Evolutionary conservation across 352 stramenopile species (phyloP).

Genomic region (Pythium guiyangense): DNA sequence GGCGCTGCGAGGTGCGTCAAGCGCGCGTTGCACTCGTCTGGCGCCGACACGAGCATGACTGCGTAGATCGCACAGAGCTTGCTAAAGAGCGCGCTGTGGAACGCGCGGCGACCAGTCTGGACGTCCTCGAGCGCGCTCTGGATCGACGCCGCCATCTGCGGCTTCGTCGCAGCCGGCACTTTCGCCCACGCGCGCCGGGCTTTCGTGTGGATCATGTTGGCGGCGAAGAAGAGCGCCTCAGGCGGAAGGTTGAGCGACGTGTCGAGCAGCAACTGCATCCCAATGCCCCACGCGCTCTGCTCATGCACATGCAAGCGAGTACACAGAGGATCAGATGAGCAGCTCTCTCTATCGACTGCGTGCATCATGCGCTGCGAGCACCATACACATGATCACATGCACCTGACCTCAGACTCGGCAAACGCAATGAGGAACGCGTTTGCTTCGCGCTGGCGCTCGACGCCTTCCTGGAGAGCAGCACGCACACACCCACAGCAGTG

Average conservation of each 20-base stretch:
- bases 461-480: slow-evolving; percentile 44
- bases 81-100: slow-evolving; percentile 33
- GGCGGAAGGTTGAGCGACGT: slow-evolving; percentile 32
- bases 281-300: slow-evolving; percentile 42
- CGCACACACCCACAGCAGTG: not conserved
- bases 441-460: slow-evolving; percentile 51
- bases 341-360: too few species aligned
- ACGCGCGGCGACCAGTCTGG: slow-evolving; percentile 20
- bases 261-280: slow-evolving; percentile 46
- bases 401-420: slow-evolving; percentile 34
- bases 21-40: slow-evolving; percentile 41
- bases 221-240: slow-evolving; percentile 67
- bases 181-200: slow-evolving; percentile 56
- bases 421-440: slow-evolving; percentile 68
- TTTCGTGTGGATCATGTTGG: slow-evolving; percentile 75
- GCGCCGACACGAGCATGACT: slow-evolving; percentile 44
- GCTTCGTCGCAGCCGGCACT: slow-evolving; percentile 27
- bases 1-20: slow-evolving; percentile 26
- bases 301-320: too few species aligned
- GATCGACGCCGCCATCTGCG: slow-evolving; percentile 30
- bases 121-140: slow-evolving; percentile 30
- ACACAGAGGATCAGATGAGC: too few species aligned
- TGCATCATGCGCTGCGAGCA: not conserved
- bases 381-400: not conserved
- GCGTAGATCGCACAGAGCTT: slow-evolving; percentile 63